Evolutionary conservation across 2,329 filamentous ascomycete species (phyloP), one percentile per base, ranked within the genome.

Genomic region (Chaetomiaceae sp.): DNA sequence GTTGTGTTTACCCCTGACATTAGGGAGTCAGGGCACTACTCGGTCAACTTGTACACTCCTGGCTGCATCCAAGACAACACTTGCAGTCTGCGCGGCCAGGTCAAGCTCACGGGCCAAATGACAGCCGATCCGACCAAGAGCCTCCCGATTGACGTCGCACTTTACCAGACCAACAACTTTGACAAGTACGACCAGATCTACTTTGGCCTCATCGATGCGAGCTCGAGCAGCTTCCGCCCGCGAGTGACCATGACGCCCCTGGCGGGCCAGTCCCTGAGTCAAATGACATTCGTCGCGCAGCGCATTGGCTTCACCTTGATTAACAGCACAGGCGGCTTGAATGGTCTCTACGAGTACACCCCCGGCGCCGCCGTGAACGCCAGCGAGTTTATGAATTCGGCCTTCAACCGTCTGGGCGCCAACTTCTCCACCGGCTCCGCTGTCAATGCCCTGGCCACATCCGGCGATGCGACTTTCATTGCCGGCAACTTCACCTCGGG

Each of bases 101-200:
- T 96, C 53, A 91, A 91, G 61, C 78, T 99, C 48, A 92, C 88
- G 1, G 88, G 84, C 31, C 78, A 77, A 22, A 84, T 94, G 75
- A 80, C 83, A 3, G 72, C 75, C 61, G 64, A 76, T 66, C 64
- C 71, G 52, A 65, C 70, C 62, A 61, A 72, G 63, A 58, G 59
- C 47, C 67, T 69, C 33, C 75, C 80, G 5, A 76, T 84, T 53
- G 78, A 81, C 25, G 82, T 77, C 1, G 78, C 81, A 0, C 73
- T 96, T 7, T 95, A 81, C 67, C 94, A 99, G 70, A 96, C 91
- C 17, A 99, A 99, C 72, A 81, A 95, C 67, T 95, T 86, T 68
- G 92, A 97, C 75, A 99, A 99, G 71, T 97, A 95, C 66, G 94
- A 99, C 66, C 85, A 89, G 61, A 84, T 99, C 54, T 96, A 91